Evolutionary conservation across 1,284 basidiomycete genomes (phyloP), one percentile per base, ranked within the genome.

Genomic region (Uromyces viciae-fabae): DNA sequence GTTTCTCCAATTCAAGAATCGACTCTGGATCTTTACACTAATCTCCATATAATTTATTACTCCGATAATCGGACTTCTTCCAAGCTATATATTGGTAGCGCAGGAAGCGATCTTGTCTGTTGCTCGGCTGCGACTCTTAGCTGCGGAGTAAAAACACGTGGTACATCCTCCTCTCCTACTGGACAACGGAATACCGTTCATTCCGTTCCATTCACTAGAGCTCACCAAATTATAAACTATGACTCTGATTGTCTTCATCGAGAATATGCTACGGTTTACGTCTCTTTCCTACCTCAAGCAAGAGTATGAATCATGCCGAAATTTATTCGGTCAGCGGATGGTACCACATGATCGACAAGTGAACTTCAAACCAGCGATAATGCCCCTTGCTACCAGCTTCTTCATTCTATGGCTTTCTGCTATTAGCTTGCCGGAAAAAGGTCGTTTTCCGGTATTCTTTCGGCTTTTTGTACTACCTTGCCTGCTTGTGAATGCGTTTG

Each of bases 281-380:
- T 56, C 4, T 28, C 19, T 36, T n/a, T 9, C 46, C 19, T 38
- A n/a, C 2, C 15, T 56, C 2, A 73, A 54, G 22, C 31, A 58
- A 33, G 71, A 73, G 38, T 73, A 54, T 31, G 71, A 73, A 38
- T 54, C 36, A 33, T 73, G 71, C 33, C 33, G 46, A 40, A 69
- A 52, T 71, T 40, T 78, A 31, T 78, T 78, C 52, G 49, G 62
- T 19, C 76, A 71, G 58, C 76, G 52, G 9, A 78, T 78, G 76
- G 76, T 78, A 11, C 64, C 22, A 17, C 76, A 78, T 28, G 52
- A 58, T 58, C 49, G 49, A 1, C 36, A 31, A 56, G 76, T 78
- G 33, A 69, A 54, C 62, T 71, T 78, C 62, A 78, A 78, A 36
- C 76, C 76, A 8, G 76, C 52, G 3, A 52, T 78, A 46, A 40